Evolutionary conservation across 805 yeast species (phyloP).

Genomic region (Yarrowia sp.): DNA sequence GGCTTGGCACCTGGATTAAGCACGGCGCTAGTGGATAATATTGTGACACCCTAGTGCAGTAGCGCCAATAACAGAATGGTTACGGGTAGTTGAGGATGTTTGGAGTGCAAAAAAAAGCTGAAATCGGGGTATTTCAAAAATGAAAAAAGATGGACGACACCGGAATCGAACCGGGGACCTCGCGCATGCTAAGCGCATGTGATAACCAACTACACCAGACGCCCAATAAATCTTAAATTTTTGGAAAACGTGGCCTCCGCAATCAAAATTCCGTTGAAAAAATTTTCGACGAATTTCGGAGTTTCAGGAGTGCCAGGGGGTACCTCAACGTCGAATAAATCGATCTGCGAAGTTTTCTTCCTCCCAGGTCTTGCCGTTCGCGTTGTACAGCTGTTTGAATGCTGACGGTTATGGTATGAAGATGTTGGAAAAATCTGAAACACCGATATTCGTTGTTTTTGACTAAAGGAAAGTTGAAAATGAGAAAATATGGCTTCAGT

Average conservation of each 20-base stretch:
- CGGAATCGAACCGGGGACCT: slow-evolving; percentile 25
- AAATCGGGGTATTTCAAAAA: neutral
- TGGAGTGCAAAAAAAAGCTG: neutral
- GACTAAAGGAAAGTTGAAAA: too few relatives aligned
- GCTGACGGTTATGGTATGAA: too few relatives aligned
- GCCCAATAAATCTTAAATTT: neutral
- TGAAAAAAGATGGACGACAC: slow-evolving; percentile 13
- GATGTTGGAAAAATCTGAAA: too few relatives aligned
- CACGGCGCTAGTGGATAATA: neutral
- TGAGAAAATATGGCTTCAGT: too few relatives aligned
- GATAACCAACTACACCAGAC: slow-evolving; percentile 23
- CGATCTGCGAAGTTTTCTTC: too few relatives aligned
- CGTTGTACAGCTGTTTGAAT: too few relatives aligned
- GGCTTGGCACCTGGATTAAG: slow-evolving; percentile 15
- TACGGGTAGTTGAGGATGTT: neutral
- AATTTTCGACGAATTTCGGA: neutral
- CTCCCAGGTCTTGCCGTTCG: too few relatives aligned
- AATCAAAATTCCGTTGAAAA: neutral
- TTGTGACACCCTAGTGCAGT: neutral
- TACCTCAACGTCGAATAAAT: neutral
- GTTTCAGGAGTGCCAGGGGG: neutral
- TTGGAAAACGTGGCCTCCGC: neutral
- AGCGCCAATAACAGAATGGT: neutral
- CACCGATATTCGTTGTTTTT: too few relatives aligned
- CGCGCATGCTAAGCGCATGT: slow-evolving; percentile 24